Conservation (phyloP, 441 rosid genomes). For the Gossypium laxum region DNA sequence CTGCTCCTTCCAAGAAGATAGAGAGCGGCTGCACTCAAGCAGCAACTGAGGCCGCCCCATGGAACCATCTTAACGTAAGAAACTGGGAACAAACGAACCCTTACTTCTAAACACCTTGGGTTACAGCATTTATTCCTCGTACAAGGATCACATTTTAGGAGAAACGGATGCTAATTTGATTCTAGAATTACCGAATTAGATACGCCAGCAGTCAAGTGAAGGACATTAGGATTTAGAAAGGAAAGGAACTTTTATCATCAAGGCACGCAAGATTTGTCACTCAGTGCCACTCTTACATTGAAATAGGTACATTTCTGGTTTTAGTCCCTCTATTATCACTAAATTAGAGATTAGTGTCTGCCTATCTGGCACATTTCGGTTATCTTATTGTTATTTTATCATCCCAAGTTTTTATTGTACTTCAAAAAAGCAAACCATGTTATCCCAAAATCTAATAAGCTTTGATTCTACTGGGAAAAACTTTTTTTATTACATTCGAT, state of each 20-base stretch:
- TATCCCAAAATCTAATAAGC: too few species aligned
- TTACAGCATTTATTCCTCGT: not conserved
- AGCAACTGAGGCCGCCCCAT: constrained; percentile 75
- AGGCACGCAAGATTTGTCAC: not conserved
- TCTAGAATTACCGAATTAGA: not conserved
- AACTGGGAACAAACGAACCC: constrained; percentile 12
- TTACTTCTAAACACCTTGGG: not conserved
- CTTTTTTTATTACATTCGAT: too few species aligned
- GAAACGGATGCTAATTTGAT: not conserved
- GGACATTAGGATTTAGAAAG: not conserved
- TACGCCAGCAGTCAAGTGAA: not conserved
- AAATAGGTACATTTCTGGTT: not conserved
- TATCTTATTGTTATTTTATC: too few species aligned
- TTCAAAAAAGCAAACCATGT: too few species aligned
- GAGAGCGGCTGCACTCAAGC: constrained; percentile 80
- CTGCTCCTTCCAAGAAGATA: constrained; percentile 82
- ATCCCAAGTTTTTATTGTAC: too few species aligned
- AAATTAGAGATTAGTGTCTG: too few species aligned
- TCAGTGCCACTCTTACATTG: not conserved
- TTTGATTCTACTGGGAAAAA: too few species aligned
- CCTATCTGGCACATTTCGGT: too few species aligned
- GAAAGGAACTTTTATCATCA: not conserved
- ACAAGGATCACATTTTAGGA: not conserved
- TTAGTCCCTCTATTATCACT: not conserved
- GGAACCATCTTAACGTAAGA: constrained; percentile 43